Evolutionary conservation across 768 basidiomycete species (phyloP).

Genomic region (Boletus subparvulus): DNA sequence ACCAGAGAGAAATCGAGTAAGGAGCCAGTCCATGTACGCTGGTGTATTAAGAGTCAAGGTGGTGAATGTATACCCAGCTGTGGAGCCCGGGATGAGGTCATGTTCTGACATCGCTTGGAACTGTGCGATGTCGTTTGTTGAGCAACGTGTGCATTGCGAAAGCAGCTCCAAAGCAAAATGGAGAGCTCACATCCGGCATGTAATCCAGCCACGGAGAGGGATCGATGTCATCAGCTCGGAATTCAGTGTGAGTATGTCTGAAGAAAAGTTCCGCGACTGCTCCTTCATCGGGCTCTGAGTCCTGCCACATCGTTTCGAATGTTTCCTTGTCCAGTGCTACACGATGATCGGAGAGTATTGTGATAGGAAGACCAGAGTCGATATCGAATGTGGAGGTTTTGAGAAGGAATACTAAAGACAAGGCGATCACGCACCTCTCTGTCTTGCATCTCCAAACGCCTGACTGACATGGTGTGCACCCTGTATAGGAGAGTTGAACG

Average conservation of each 20-base stretch:
- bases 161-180: background rate
- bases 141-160: background rate
- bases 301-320: conserved; percentile 71
- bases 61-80: conserved; percentile 56
- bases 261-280: conserved; percentile 62
- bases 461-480: conserved; percentile 78
- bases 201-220: conserved; percentile 39
- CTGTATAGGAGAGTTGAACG: conserved; percentile 36
- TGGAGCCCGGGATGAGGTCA: conserved; percentile 42
- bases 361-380: background rate
- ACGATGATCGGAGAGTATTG: background rate
- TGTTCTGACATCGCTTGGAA: conserved; percentile 39
- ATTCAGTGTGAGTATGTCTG: conserved; percentile 62
- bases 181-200: conserved; percentile 51
- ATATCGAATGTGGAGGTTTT: background rate
- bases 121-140: conserved; percentile 13
- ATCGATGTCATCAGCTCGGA: conserved; percentile 42
- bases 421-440: conserved; percentile 46
- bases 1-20: conserved; percentile 51
- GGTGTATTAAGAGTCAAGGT: conserved; percentile 70
- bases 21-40: conserved; percentile 62
- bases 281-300: conserved; percentile 55
- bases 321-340: conserved; percentile 70
- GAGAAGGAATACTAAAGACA: background rate
- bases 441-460: conserved; percentile 48